Percentiles rank a stretch among this genome's conserved stretches.
phyloP scores from a whole-genome alignment of 495 filamentous ascomycete species.

The Podospora fimiseda region DNA sequence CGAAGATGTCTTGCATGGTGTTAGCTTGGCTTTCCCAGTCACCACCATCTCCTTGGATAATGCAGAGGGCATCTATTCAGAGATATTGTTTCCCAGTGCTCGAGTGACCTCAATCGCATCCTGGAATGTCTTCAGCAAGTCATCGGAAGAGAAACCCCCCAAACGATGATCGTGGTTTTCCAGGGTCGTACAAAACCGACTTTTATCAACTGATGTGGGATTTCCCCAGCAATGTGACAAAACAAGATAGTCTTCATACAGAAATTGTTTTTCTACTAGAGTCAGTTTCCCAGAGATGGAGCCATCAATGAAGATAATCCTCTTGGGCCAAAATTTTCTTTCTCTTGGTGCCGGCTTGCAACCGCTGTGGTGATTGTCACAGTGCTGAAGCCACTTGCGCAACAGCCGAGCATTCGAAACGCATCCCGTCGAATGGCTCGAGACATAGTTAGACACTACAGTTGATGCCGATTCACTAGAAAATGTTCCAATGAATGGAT shows the following conservation, averaged over 20 bases:
- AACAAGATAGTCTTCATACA: constrained; percentile 7
- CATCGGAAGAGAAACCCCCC: constrained; percentile 8
- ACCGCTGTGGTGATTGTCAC: neutral
- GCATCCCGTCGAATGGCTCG: no score
- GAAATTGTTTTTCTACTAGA: constrained; percentile 4
- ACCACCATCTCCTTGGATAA: constrained; percentile 16
- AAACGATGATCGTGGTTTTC: constrained; percentile 2
- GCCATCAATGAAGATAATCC: constrained; percentile 4
- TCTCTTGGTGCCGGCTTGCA: neutral
- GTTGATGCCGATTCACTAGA: no score
- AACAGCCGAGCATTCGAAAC: no score
- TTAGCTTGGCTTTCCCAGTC: constrained; percentile 18
- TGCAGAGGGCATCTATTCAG: constrained; percentile 27
- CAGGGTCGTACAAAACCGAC: constrained; percentile 4
- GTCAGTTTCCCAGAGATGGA: constrained; percentile 2
- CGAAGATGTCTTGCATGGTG: constrained; percentile 18
- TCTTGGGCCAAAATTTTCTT: constrained; percentile 8
- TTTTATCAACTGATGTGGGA: constrained; percentile 2
- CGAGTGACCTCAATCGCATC: constrained; percentile 14
- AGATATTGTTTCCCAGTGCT: constrained; percentile 18
- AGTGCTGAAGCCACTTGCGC: constrained; percentile 6
- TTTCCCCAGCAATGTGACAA: constrained; percentile 12
- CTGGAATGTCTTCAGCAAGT: constrained; percentile 14
- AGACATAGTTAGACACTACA: no score
- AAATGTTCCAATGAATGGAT: no score